phyloP scores from a whole-genome alignment of 2,329 filamentous ascomycete genomes.

The Atkinsonella hypoxylon region DNA sequence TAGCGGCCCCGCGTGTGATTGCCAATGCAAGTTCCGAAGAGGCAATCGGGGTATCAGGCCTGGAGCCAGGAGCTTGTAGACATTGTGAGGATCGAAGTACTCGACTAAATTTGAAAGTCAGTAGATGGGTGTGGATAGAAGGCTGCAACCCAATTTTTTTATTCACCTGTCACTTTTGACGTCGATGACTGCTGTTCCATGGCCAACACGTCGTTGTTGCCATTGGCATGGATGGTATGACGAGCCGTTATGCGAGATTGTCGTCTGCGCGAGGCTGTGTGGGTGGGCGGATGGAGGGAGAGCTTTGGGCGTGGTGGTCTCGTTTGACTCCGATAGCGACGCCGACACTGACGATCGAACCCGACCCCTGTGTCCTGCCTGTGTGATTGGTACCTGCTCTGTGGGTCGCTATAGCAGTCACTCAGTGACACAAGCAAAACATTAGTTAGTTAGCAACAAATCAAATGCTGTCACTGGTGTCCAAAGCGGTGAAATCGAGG shows the following conservation, averaged over 20 bases:
- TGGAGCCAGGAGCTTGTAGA: constrained; percentile 72
- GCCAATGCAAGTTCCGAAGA: constrained; percentile 89
- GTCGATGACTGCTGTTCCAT: constrained; percentile 60
- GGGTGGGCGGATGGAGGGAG: not conserved
- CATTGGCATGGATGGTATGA: constrained; percentile 19
- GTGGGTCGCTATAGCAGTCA: no score
- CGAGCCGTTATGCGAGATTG: constrained; percentile 3
- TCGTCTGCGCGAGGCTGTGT: not conserved
- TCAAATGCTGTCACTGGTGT: no score
- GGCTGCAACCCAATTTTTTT: constrained; percentile 5
- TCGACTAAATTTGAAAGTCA: constrained; percentile 54
- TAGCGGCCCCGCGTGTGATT: constrained; percentile 80
- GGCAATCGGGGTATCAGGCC: constrained; percentile 71
- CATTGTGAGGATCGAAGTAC: constrained; percentile 85
- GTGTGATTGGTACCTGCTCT: no score
- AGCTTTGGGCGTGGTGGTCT: no score
- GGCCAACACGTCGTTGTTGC: constrained; percentile 18
- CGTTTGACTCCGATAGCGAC: not conserved
- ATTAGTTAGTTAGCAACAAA: constrained; percentile 9
- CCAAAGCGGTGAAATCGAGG: not conserved
- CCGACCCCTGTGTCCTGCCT: not conserved
- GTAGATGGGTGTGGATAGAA: not conserved
- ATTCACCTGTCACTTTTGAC: constrained; percentile 64
- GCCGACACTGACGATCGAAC: no score
- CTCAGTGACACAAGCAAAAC: not conserved